Conservation (phyloP, 805 yeast genomes). For the Candida namnaoensis region DNA sequence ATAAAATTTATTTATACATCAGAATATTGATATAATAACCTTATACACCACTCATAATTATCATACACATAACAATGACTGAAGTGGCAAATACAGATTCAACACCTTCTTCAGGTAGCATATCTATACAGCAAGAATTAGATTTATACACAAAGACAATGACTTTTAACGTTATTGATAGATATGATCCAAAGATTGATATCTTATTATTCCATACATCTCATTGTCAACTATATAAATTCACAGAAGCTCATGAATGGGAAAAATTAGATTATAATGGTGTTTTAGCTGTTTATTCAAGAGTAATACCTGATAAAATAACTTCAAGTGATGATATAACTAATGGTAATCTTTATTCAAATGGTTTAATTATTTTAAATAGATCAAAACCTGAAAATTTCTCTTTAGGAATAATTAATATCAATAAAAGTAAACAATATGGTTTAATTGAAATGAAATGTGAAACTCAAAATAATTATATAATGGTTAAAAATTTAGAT, state of each 20-base stretch:
- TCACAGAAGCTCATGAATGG: conserved; percentile 56
- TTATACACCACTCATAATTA: too few relatives aligned
- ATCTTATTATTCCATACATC: conserved; percentile 62
- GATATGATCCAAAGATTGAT: conserved; percentile 67
- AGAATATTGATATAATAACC: too few relatives aligned
- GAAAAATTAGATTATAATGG: conserved; percentile 63
- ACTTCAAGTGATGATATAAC: conserved; percentile 7
- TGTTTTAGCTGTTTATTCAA: conserved; percentile 53
- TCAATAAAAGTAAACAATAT: conserved; percentile 30
- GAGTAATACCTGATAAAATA: conserved; percentile 27
- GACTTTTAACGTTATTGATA: conserved; percentile 66
- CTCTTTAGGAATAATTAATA: conserved; percentile 59
- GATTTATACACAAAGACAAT: conserved; percentile 61
- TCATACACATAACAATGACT: too few relatives aligned
- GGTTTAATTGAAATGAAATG: conserved; percentile 45
- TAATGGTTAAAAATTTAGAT: conserved; percentile 57
- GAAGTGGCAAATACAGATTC: too few relatives aligned
- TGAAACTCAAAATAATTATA: conserved; percentile 60
- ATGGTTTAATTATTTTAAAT: conserved; percentile 64
- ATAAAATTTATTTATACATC: too few relatives aligned
- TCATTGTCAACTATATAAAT: conserved; percentile 64
- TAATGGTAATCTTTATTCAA: conserved; percentile 37
- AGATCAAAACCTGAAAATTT: conserved; percentile 63
- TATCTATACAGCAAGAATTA: conserved; percentile 1
- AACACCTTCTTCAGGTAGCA: too few relatives aligned